Base-by-base conservation (phyloP, 495 filamentous ascomycete species). In the Friedmanniomyces endolithicus region DNA sequence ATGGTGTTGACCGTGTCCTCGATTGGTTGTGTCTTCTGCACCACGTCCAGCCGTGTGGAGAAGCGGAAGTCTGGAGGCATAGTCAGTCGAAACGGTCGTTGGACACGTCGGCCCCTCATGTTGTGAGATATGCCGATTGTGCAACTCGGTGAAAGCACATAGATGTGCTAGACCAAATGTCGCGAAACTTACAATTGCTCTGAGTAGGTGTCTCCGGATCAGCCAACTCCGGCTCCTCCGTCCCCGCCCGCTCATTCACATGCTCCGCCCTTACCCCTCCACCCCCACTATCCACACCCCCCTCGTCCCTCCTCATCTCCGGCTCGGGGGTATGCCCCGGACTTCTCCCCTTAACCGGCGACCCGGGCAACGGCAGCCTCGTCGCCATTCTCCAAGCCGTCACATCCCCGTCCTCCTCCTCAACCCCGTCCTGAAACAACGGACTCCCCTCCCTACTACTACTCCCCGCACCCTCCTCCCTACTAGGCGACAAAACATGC, bases 21-120 rank as follows among this genome's bases (percentile, higher is more conserved):
- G 58, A 94, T 83, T 27, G 87, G 86, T 65, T 94, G 87, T 48
- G 83, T 85, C 29, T 86, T 78, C 63, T 94, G 88, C 60, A 88
- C 85, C 20, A 94, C 85, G 71, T 95, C 89, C 58, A 88, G 85
- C 55, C 85, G 78, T 41, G 90, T 72, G 33, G 85, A 82, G 63
- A 95, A 90, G 56, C 89, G 86, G 57, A 95, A 84, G 69, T 90
- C 88, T 94, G 67, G 22, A 24, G 19, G 16, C n/a, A 52, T 46
- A 60, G 59, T 68, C 62, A 70, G 66, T 64, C 63, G 74, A 72
- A 33, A 72, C 71, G 19, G 73, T 43, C 44, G 58, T 63, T 19
- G 62, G 6, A 27, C 11, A 4, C 27, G 29, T 11, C 20, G 9
- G 25, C 24, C n/a, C 14, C n/a, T n/a, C n/a, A n/a, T n/a, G n/a